A percentile compares a stretch with the other conserved stretches of the same genome.
Evolutionary conservation across 2,329 filamentous ascomycete species (phyloP).

Genomic region (Pyricularia pennisetigena): DNA sequence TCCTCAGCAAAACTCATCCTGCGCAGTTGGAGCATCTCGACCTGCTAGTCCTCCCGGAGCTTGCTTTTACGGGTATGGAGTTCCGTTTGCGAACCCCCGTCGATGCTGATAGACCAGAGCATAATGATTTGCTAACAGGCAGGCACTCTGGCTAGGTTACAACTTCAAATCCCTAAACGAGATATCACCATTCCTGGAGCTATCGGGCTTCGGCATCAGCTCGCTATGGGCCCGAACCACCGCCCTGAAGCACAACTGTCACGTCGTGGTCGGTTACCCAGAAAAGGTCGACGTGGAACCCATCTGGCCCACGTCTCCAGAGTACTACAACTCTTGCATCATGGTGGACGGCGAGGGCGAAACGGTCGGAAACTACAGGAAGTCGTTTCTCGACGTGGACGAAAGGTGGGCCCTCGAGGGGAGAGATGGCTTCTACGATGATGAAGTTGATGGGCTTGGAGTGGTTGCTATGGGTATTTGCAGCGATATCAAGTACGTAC

Average conservation of each 20-base stretch:
- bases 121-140: too few relatives aligned
- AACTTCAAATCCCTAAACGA: slow-evolving; percentile 63
- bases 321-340: slow-evolving; percentile 47
- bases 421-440: slow-evolving; percentile 35
- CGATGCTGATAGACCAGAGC: too few relatives aligned
- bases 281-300: slow-evolving; percentile 48
- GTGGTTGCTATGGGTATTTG: slow-evolving; percentile 49
- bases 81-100: too few relatives aligned
- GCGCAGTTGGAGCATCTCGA: slow-evolving; percentile 52
- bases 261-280: slow-evolving; percentile 64
- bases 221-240: slow-evolving; percentile 61
- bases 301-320: slow-evolving; percentile 39
- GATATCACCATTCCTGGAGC: slow-evolving; percentile 61
- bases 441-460: slow-evolving; percentile 35
- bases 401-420: slow-evolving; percentile 53
- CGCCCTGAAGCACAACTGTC: slow-evolving; percentile 56
- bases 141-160: too few relatives aligned
- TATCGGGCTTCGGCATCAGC: slow-evolving; percentile 52
- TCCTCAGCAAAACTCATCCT: slow-evolving; percentile 57
- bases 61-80: slow-evolving; percentile 65
- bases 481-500: slow-evolving; percentile 54
- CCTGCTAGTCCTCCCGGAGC: slow-evolving; percentile 63
- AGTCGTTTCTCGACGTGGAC: slow-evolving; percentile 46
- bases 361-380: slow-evolving; percentile 49
- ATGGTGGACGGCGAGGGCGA: slow-evolving; percentile 49